phyloP scores from a whole-genome alignment of 2,329 filamentous ascomycete species.

The Fusarium begoniae region DNA sequence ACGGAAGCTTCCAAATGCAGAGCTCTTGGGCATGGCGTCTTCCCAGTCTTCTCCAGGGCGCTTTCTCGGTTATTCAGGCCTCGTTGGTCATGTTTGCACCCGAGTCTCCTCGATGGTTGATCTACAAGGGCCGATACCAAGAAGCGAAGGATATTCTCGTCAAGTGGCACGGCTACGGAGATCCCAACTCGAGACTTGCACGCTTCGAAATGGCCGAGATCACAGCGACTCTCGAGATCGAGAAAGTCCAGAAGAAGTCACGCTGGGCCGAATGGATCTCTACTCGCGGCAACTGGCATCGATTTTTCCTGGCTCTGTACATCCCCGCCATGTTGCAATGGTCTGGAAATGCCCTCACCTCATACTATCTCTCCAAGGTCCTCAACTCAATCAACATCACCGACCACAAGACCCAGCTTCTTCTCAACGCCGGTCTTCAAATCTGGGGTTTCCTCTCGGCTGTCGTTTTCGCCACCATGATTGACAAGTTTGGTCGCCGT shows the following conservation, averaged over 20 bases:
- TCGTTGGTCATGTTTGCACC: conserved; percentile 26
- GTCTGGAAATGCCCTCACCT: conserved; percentile 45
- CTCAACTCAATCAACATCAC: conserved; percentile 53
- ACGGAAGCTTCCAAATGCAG: conserved; percentile 52
- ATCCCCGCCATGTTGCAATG: conserved; percentile 46
- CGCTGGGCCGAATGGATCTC: conserved; percentile 36
- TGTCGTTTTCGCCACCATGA: conserved; percentile 47
- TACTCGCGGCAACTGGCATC: conserved; percentile 43
- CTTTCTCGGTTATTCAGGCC: conserved; percentile 40
- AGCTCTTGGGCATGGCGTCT: conserved; percentile 60
- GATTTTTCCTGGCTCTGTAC: conserved; percentile 43
- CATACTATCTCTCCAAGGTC: conserved; percentile 53
- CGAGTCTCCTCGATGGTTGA: conserved; percentile 37
- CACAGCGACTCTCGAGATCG: conserved; percentile 33
- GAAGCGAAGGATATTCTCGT: conserved; percentile 33
- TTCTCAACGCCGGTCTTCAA: conserved; percentile 43
- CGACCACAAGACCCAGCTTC: conserved; percentile 42
- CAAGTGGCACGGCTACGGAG: conserved; percentile 37
- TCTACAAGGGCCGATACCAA: conserved; percentile 40
- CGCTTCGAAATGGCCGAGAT: conserved; percentile 39
- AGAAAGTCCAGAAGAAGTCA: conserved; percentile 38
- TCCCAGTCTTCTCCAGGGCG: conserved; percentile 57
- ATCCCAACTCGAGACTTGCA: conserved; percentile 15
- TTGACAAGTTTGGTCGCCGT: conserved; percentile 54
- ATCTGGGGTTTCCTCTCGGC: conserved; percentile 51